Conservation (phyloP, 192 early-diverging fungal genomes). For the Funneliformis mosseae region DNA sequence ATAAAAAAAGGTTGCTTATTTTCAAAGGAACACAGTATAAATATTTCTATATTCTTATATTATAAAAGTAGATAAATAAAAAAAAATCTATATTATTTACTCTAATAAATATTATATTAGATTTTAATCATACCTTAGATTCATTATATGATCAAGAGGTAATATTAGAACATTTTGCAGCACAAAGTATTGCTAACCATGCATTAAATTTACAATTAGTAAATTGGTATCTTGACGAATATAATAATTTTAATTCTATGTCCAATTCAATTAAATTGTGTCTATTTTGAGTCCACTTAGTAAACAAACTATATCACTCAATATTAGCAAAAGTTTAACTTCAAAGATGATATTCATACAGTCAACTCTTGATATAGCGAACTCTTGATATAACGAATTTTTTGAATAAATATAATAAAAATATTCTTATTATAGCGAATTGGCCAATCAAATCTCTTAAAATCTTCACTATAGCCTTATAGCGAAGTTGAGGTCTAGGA, state of each 20-base stretch:
- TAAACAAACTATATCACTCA: not conserved
- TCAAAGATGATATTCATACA: not conserved
- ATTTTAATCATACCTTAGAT: not conserved
- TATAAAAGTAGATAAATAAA: too few species aligned
- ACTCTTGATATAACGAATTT: too few species aligned
- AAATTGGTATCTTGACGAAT: not conserved
- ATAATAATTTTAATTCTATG: not conserved
- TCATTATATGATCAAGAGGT: not conserved
- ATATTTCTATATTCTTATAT: too few species aligned
- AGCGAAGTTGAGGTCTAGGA: too few species aligned
- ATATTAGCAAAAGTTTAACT: not conserved
- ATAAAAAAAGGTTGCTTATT: too few species aligned
- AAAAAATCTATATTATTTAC: too few species aligned
- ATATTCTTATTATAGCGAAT: too few species aligned
- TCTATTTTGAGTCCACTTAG: not conserved
- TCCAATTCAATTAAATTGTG: not conserved
- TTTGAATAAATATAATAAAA: too few species aligned
- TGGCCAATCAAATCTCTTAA: too few species aligned
- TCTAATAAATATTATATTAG: not conserved
- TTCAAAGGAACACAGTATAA: too few species aligned
- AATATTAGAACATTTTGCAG: not conserved
- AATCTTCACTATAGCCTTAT: too few species aligned
- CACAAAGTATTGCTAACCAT: not conserved
- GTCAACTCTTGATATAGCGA: too few species aligned
- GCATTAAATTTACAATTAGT: not conserved